A percentile compares a stretch with the other conserved stretches of the same genome.
These are phyloP conservation scores for Neurospora cerealis DNA, from an alignment of 495 filamentous ascomycete species.

Conservation along the genomic window DNA sequence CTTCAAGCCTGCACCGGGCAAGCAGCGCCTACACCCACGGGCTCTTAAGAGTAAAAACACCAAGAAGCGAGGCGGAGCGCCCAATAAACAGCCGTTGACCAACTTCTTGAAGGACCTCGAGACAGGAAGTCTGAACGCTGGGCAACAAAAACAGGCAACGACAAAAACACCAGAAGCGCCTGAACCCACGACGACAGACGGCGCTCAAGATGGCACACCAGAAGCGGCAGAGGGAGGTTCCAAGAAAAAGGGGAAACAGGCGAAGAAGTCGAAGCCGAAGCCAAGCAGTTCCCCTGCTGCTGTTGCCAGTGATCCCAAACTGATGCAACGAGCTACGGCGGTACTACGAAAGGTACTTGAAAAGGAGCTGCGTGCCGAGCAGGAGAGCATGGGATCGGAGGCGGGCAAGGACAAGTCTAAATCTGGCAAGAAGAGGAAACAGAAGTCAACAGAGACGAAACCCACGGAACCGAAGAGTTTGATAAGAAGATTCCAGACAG, in stretches of 20 bases:
- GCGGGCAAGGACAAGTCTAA: not conserved
- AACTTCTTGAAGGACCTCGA: not conserved
- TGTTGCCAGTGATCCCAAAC: not conserved
- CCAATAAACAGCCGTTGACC: not conserved
- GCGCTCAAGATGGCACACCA: not conserved
- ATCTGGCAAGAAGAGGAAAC: not conserved
- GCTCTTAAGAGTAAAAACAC: not conserved
- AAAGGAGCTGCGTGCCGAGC: not conserved
- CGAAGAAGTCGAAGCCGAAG: slow-evolving; percentile 5
- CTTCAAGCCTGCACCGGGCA: not conserved
- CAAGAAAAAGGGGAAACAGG: slow-evolving; percentile 10
- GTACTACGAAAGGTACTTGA: not conserved
- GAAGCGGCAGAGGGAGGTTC: not conserved
- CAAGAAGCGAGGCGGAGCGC: not conserved
- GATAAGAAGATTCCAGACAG: not conserved
- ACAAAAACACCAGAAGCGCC: not conserved
- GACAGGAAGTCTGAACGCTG: not conserved
- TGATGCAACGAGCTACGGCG: not conserved
- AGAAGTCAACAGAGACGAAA: not conserved
- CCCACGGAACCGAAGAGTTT: not conserved
- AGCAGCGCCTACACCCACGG: not conserved
- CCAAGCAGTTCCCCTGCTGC: not conserved
- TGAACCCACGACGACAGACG: not conserved
- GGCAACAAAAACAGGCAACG: not conserved
- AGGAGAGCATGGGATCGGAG: not conserved